These are phyloP conservation scores for Plasmodium gaboni DNA, from an alignment of 169 alveolate genomes.

Conservation along the genomic window DNA sequence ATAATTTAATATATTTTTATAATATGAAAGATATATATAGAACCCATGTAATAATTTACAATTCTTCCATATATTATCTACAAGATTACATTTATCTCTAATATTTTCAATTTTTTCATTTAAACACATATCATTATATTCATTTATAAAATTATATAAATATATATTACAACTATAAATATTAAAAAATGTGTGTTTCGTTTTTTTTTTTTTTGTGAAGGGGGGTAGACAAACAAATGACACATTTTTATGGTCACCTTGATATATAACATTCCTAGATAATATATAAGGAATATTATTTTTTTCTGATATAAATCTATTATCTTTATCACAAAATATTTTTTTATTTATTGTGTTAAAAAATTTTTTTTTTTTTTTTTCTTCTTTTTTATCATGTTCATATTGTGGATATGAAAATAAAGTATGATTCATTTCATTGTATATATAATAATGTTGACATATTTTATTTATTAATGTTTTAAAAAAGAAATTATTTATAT, in stretches of 20 bases:
- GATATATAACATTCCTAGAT: too few relatives aligned
- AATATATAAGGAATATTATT: too few relatives aligned
- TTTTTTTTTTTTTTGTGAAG: too few relatives aligned
- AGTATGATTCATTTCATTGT: too few relatives aligned
- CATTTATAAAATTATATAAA: conserved; percentile 39
- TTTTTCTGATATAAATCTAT: too few relatives aligned
- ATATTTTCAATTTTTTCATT: conserved; percentile 7
- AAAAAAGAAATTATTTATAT: conserved; percentile 62
- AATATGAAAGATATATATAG: conserved; percentile 21
- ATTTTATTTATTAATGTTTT: conserved; percentile 47
- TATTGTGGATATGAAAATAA: too few relatives aligned
- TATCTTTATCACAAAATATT: too few relatives aligned
- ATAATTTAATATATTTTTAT: conserved; percentile 4
- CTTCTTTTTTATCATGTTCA: background rate
- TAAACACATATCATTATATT: conserved; percentile 39
- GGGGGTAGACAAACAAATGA: too few relatives aligned
- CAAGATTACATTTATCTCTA: conserved; percentile 42
- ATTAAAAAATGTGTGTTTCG: conserved; percentile 8
- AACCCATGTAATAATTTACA: conserved; percentile 33
- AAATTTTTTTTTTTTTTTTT: background rate
- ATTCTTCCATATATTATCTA: conserved; percentile 70
- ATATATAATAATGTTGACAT: conserved; percentile 6
- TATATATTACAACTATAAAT: conserved; percentile 49
- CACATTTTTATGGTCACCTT: too few relatives aligned
- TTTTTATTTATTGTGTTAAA: background rate